Percentiles rank a stretch among this genome's conserved stretches.
These are phyloP conservation scores for Alternaria conjuncta DNA, from an alignment of 2,329 filamentous ascomycete genomes.

Conservation along the genomic window DNA sequence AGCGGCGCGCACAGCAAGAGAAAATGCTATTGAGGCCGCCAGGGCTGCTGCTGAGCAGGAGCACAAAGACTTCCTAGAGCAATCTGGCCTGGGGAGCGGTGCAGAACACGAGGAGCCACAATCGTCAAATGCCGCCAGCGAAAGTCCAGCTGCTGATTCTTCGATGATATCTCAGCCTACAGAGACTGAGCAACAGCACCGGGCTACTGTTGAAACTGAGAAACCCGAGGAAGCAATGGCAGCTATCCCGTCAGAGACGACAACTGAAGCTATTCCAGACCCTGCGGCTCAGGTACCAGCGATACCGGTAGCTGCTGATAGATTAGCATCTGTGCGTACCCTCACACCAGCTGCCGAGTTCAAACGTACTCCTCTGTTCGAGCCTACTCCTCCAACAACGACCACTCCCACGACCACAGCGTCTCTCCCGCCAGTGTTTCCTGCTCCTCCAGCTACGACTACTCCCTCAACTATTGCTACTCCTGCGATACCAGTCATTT, in stretches of 20 bases:
- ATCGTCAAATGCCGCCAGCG: neutral
- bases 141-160: neutral
- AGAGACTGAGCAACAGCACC: neutral
- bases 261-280: neutral
- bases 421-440: rapidly evolving
- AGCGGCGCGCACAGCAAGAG: neutral
- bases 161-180: neutral
- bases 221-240: rapidly evolving
- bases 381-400: neutral
- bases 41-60: neutral
- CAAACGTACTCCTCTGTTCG: neutral
- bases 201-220: neutral
- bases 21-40: neutral
- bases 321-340: neutral
- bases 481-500: no score
- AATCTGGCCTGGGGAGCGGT: neutral
- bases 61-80: neutral
- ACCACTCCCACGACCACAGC: neutral
- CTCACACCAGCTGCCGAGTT: neutral
- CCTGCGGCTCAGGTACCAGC: neutral
- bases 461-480: neutral
- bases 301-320: neutral
- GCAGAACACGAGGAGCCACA: neutral
- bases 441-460: neutral
- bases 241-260: rapidly evolving